Percentiles rank a stretch among this genome's conserved stretches.
phyloP scores from a whole-genome alignment of 2,329 filamentous ascomycete genomes.

The Ambrosiella cleistominuta region DNA sequence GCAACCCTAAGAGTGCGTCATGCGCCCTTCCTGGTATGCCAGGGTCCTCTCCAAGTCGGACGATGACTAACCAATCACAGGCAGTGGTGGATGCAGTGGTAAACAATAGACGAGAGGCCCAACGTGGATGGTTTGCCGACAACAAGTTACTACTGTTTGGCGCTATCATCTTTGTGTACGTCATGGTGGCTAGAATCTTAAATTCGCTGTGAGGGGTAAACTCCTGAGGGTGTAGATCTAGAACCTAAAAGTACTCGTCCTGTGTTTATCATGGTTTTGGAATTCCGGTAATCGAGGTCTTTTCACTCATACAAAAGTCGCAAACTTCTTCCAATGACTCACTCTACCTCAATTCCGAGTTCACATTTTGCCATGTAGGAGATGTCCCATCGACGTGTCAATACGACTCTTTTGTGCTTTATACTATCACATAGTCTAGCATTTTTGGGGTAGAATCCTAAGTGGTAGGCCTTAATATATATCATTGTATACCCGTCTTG shows the following conservation, averaged over 20 bases:
- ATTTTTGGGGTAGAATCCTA: too few species aligned
- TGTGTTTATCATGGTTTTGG: too few species aligned
- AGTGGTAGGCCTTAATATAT: too few species aligned
- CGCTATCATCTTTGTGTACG: constrained; percentile 60
- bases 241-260: background rate
- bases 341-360: too few species aligned
- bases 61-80: constrained; percentile 31
- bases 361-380: too few species aligned
- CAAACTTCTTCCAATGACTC: too few species aligned
- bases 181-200: constrained; percentile 60
- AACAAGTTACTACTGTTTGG: constrained; percentile 64
- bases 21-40: constrained; percentile 23
- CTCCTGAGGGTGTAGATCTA: background rate
- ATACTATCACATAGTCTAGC: too few species aligned
- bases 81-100: constrained; percentile 59
- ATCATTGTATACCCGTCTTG: too few species aligned
- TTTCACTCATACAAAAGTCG: too few species aligned
- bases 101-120: constrained; percentile 55
- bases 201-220: constrained; percentile 5
- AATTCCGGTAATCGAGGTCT: too few species aligned
- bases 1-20: constrained; percentile 31
- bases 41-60: constrained; percentile 19
- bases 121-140: constrained; percentile 62
- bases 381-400: too few species aligned
- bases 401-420: too few species aligned